Base-by-base conservation (phyloP, 805 yeast species). In the Nakazawaea populi region DNA sequence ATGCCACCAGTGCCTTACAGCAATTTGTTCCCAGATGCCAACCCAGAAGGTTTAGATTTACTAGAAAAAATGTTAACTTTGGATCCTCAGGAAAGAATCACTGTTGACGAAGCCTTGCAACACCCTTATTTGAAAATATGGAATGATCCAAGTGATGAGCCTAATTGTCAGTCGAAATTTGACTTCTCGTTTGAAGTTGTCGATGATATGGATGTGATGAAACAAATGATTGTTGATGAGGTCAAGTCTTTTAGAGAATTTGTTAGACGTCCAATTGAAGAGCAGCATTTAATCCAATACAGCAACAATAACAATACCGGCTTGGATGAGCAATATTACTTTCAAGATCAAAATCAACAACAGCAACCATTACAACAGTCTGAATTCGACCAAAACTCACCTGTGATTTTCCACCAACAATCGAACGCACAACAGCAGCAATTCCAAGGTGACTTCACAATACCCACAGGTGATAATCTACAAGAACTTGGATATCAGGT, bases 101-200 rank as follows among this genome's bases (percentile, higher is more conserved):
- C 90, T 0, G 98, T 91, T 4, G 89, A 87, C 52, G 86, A 89
- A 58, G 97, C 98, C 0, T 72, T 94, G 47, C 76, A 74, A 54
- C 99, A 94, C 68, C 96, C 97, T 7, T 94, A 92, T 64, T 69
- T 94, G 50, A 75, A 83, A 44, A 79, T 87, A 34, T 94, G 97
- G 91, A 97, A 89, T 63, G 96, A 90, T 66, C 94, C 96, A 5
- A 77, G 79, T 32, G 98, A 94, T 64, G 98, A 94, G 68, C 91
- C 91, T 6, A 83, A 77, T 46, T 89, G 97, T 64, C 79, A 81
- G 44, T 74, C 79, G 1, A 86, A 87, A 59, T 91, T 91, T 65
- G 96, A 91, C 62, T 91, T 91, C 64, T 74, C 87, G 5, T 91
- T 91, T 65, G 97, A 91, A 71, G 84, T 79, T 12, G 85, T 85